Percentiles rank a stretch among this genome's conserved stretches.
phyloP scores from a whole-genome alignment of 352 stramenopile species.

The Phytopythium sindhum region DNA sequence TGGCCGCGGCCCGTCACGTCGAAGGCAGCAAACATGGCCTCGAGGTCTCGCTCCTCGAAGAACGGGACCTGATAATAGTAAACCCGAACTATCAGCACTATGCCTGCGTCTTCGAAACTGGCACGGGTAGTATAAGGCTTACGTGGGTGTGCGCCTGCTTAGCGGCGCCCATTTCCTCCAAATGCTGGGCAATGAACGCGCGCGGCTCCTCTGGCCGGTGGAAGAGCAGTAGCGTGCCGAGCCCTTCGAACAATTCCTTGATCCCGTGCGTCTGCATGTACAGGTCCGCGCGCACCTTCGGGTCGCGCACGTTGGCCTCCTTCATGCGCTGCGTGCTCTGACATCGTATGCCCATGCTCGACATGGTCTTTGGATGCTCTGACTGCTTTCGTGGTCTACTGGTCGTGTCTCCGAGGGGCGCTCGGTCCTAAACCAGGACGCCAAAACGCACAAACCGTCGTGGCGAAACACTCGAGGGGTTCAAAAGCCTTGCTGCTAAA shows the following conservation, averaged over 20 bases:
- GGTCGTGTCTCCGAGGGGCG: neutral
- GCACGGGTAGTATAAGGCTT: constrained; percentile 3
- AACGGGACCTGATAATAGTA: constrained; percentile 39
- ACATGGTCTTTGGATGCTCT: neutral
- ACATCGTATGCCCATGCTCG: neutral
- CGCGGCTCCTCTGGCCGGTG: constrained; percentile 58
- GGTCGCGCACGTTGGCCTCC: constrained; percentile 54
- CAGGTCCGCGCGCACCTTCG: constrained; percentile 53
- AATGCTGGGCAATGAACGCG: constrained; percentile 53
- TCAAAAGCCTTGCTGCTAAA: neutral
- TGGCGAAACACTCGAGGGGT: neutral
- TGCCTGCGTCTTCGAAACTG: neutral
- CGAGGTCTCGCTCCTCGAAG: constrained; percentile 68
- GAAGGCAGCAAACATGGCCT: constrained; percentile 74
- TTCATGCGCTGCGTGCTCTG: neutral
- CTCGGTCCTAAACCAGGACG: neutral
- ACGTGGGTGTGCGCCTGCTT: constrained; percentile 59
- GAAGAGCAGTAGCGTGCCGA: constrained; percentile 63
- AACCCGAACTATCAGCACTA: neutral
- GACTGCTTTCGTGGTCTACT: neutral
- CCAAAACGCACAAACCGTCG: neutral
- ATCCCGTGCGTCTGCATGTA: constrained; percentile 67
- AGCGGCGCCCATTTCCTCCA: constrained; percentile 47
- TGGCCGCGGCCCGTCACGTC: constrained; percentile 66
- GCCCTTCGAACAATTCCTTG: constrained; percentile 62